These are phyloP conservation scores for Mycena rosella DNA, from an alignment of 768 basidiomycete species.

Conservation along the genomic window DNA sequence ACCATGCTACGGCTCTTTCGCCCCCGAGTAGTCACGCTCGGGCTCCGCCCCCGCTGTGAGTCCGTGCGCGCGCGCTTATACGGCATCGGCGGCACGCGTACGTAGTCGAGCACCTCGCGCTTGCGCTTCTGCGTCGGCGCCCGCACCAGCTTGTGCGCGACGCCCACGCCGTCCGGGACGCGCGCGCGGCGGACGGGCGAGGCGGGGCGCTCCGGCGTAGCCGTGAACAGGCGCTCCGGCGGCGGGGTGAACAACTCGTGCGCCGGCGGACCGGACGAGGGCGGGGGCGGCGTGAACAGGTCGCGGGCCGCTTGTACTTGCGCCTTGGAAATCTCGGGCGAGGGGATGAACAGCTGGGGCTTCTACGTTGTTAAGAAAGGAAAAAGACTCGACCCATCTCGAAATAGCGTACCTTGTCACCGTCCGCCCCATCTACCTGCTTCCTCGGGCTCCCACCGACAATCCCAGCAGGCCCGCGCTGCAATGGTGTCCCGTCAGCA, in stretches of 20 bases:
- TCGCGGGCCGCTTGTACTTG: background rate
- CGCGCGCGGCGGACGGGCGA: background rate
- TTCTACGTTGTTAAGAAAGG: background rate
- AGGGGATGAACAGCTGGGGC: background rate
- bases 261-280: too few species aligned
- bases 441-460: background rate
- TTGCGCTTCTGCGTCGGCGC: constrained; percentile 3
- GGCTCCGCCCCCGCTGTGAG: background rate
- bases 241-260: background rate
- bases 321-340: background rate
- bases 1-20: background rate
- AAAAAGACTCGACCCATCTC: too few species aligned
- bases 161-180: background rate
- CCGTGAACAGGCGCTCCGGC: constrained; percentile 13
- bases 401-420: too few species aligned
- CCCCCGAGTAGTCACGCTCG: background rate
- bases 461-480: background rate
- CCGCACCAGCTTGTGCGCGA: background rate
- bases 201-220: background rate
- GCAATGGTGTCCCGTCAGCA: background rate
- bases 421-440: too few species aligned
- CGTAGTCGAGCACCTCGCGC: constrained; percentile 17
- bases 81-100: constrained; percentile 20
- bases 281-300: background rate
- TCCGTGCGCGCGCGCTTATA: constrained; percentile 7